Evolutionary conservation across 2,329 filamentous ascomycete genomes (phyloP), one percentile per base, ranked within the genome.

Genomic region (Curvularia verruculosa): DNA sequence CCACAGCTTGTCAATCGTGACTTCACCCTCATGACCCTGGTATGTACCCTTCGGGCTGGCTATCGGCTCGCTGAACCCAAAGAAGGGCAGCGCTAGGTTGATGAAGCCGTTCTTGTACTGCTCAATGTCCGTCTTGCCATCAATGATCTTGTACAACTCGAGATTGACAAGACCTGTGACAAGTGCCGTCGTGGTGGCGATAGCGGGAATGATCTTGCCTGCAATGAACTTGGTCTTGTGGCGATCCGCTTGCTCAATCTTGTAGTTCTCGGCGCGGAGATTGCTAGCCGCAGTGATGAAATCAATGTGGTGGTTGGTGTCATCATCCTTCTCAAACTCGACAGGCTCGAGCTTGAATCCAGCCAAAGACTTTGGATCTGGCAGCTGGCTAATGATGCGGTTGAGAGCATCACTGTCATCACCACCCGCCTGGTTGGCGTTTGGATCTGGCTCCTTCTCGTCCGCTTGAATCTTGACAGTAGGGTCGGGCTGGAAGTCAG

Each of bases 211-310:
- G 68, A 99, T 99, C 85, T 99, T 99, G 76, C 95, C 95, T 29
- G 95, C 96, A 75, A 99, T 99, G 79, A 99, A 98, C 83, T 99
- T 99, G 60, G 94, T 99, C 87, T 95, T 96, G 84, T 97, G 95
- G 60, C 92, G 86, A 74, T 99, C 94, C 0, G 95, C 93, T 63
- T 88, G 85, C 71, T 91, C 87, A 66, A 99, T 99, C 78, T 95
- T 96, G 85, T 99, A 99, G 81, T 99, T 99, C 78, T 96, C 90
- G 0, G 95, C 95, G 58, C 96, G 91, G 58, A 99, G 83, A 76
- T 99, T 99, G 82, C 93, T 97, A 64, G 93, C 93, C 1, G 93
- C 92, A 7, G 95, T 96, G 79, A 99, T 98, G 82, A 99, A 99
- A 78, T 98, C 95, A 70, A 99, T 99, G 82, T 99, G 95, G 78